Base-by-base conservation (phyloP, 352 stramenopile genomes). In the Phytopythium oedochilum region DNA sequence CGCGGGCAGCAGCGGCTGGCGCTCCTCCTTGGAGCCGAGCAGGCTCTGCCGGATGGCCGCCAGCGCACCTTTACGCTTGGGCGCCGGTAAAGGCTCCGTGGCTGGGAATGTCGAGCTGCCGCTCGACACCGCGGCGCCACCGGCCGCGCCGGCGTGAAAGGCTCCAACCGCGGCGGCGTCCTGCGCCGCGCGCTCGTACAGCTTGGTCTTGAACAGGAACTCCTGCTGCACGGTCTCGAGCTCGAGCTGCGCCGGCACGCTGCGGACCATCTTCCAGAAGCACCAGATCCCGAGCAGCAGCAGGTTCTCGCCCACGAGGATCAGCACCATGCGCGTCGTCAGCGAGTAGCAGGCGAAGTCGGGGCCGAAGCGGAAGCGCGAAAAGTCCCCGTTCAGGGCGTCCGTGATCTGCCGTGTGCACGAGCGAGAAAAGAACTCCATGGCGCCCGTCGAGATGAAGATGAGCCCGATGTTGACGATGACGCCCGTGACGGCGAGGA, bases 311-410 rank as follows among this genome's bases (percentile, higher is more conserved):
- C 65, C 75, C 38, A 93, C 71, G 28, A 93, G 69, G 36, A 93
- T 83, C 77, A 93, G 83, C 32, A 93, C 70, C 61, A 93, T 78
- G 38, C 83, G 83, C 15, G 69, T 77, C 34, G 83, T 90, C 43
- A 91, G 64, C 11, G 78, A 86, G 61, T 88, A 86, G 64, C 83
- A 92, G 20, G 70, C 54, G 39, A 92, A 88, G 56, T 89, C 77
- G 4, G 83, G 83, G 6, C 83, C 83, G 56, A 92, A 89, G 40
- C 70, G 76, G 55, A 86, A 92, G 38, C 75, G 61, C 18, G 66
- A 68, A 23, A 82, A 87, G 59, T 92, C 70, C 20, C 63, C 65
- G 12, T 72, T 72, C 60, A 92, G 74, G 17, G 75, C 71, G 18
- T 75, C 51, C 3, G 65, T 70, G 59, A 89, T 84, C 44, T 83